These are phyloP conservation scores for Bassia scoparia DNA, from an alignment of 148 eudicot genomes.

Conservation along the genomic window DNA sequence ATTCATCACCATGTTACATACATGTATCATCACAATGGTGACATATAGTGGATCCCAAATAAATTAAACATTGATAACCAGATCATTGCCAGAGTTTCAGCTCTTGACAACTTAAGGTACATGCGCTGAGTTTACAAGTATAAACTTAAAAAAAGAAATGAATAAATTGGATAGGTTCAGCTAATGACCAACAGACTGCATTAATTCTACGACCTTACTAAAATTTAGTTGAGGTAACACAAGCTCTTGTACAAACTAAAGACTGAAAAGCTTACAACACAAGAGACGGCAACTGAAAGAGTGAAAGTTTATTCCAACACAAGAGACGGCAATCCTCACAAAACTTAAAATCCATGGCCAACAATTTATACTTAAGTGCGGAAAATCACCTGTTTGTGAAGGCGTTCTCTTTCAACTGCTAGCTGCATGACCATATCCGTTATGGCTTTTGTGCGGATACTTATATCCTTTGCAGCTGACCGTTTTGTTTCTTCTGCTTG, in stretches of 20 bases:
- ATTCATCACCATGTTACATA: background rate
- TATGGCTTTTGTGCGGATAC: conserved; percentile 54
- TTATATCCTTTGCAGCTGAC: conserved; percentile 69
- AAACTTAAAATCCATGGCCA: background rate
- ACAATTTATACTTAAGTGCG: background rate
- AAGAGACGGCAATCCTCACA: background rate
- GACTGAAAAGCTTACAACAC: background rate
- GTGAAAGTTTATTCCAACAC: background rate
- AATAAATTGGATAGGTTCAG: background rate
- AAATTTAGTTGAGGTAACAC: background rate
- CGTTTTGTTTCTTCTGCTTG: conserved; percentile 61
- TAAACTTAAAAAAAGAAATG: background rate
- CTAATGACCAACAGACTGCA: background rate
- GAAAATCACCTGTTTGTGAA: conserved; percentile 70
- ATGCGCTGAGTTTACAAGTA: background rate
- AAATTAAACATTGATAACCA: background rate
- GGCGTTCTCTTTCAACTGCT: conserved; percentile 81
- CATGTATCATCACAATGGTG: background rate
- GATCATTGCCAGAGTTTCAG: background rate
- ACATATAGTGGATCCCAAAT: background rate
- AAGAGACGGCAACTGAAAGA: background rate
- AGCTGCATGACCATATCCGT: conserved; percentile 71
- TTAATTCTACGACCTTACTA: background rate
- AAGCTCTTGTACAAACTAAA: background rate
- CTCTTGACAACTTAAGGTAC: background rate